These are phyloP conservation scores for Erysimum pusillum DNA, from an alignment of 441 rosid genomes.

Conservation along the genomic window DNA sequence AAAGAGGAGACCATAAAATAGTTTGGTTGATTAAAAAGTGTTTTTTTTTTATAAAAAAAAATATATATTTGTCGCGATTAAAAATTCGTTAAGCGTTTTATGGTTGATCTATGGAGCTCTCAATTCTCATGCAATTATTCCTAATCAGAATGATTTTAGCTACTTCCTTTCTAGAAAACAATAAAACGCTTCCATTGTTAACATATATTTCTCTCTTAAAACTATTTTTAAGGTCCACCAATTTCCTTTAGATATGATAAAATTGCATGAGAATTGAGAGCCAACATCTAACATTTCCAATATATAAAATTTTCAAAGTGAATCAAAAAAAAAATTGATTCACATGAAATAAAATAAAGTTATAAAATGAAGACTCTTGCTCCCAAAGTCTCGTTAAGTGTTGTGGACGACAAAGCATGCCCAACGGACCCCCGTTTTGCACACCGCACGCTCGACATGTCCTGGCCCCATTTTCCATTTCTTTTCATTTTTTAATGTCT, in stretches of 20 bases:
- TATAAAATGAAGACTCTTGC: slow-evolving; percentile 19
- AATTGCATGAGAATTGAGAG: not conserved
- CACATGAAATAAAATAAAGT: not conserved
- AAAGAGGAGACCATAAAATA: no score
- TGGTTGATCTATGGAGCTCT: no score
- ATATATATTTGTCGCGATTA: no score
- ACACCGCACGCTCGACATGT: slow-evolving; percentile 48
- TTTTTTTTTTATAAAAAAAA: no score
- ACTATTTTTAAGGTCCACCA: not conserved
- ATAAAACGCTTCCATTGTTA: no score
- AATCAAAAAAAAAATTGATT: not conserved
- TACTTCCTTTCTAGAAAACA: no score
- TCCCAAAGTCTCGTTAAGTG: slow-evolving; percentile 33
- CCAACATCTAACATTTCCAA: not conserved
- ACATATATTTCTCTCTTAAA: no score
- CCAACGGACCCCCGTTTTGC: slow-evolving; percentile 43
- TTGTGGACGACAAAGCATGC: slow-evolving; percentile 48
- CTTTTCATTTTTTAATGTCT: not conserved
- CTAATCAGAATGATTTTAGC: no score
- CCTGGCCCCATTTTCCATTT: slow-evolving; percentile 18
- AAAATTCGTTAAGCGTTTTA: no score
- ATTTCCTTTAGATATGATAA: not conserved
- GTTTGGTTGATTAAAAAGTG: no score
- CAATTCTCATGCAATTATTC: no score
- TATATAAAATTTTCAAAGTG: not conserved